Evolutionary conservation across 1,284 basidiomycete species (phyloP).

Genomic region (Microbotryum scabiosae): DNA sequence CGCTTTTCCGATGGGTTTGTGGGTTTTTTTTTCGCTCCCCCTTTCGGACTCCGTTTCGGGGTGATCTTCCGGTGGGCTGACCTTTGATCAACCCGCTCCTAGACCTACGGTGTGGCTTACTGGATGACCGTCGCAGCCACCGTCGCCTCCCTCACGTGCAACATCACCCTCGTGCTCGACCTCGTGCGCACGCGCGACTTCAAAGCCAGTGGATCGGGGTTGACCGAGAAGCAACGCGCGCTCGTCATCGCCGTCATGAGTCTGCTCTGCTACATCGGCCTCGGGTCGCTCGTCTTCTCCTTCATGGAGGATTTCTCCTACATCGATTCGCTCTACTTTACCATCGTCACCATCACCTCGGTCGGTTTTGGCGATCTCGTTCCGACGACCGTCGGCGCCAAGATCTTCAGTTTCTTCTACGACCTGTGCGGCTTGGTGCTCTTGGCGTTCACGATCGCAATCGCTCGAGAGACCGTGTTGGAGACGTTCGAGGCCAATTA

Average conservation of each 20-base stretch:
- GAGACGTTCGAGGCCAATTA: slow-evolving; percentile 44
- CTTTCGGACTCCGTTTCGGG: not conserved
- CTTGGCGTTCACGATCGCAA: slow-evolving; percentile 53
- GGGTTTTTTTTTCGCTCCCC: slow-evolving; percentile 43
- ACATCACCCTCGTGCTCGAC: slow-evolving; percentile 60
- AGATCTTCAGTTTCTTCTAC: slow-evolving; percentile 35
- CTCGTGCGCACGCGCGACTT: slow-evolving; percentile 57
- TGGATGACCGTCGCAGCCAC: slow-evolving; percentile 77
- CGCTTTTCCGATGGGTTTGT: slow-evolving; percentile 56
- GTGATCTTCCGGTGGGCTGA: not conserved
- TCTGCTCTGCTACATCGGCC: slow-evolving; percentile 60
- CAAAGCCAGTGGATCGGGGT: slow-evolving; percentile 54
- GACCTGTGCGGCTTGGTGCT: slow-evolving; percentile 39
- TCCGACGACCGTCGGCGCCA: slow-evolving; percentile 49
- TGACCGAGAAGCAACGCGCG: slow-evolving; percentile 68
- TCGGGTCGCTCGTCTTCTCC: slow-evolving; percentile 49
- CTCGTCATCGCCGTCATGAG: slow-evolving; percentile 68
- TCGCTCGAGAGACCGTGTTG: slow-evolving; percentile 60
- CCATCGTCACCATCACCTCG: slow-evolving; percentile 55
- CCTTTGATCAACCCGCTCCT: not conserved
- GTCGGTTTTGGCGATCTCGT: slow-evolving; percentile 72
- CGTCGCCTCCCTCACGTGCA: slow-evolving; percentile 57
- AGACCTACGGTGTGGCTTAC: slow-evolving; percentile 51
- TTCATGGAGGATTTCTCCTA: slow-evolving; percentile 51
- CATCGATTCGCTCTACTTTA: slow-evolving; percentile 49